Evolutionary conservation across 495 filamentous ascomycete genomes (phyloP).

Genomic region (Hyphodiscus hymeniophilus): DNA sequence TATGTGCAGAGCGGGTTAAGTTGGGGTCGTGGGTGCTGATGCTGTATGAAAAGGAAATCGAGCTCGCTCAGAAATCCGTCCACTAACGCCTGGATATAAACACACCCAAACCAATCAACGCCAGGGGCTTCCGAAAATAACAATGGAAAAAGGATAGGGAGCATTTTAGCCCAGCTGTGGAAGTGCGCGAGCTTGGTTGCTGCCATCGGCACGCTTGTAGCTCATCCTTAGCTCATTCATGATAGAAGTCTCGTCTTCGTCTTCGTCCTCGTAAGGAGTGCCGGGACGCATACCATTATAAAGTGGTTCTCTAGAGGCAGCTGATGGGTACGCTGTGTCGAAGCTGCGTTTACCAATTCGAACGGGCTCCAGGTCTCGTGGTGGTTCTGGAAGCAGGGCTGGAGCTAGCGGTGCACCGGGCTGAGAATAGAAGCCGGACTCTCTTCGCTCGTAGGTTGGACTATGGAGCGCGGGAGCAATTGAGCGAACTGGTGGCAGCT

Average conservation of each 20-base stretch:
- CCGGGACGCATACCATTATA: constrained; percentile 45
- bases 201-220: constrained; percentile 39
- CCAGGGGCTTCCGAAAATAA: not conserved
- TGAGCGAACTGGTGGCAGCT: constrained; percentile 3
- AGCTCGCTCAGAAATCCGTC: not conserved
- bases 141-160: not conserved
- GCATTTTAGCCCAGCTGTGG: constrained; percentile 1
- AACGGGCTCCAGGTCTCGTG: constrained; percentile 8
- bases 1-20: too few species aligned
- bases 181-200: not conserved
- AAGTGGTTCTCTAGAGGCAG: constrained; percentile 24
- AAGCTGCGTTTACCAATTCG: constrained; percentile 23
- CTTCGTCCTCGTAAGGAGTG: constrained; percentile 29
- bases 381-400: constrained; percentile 2
- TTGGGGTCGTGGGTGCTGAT: too few species aligned
- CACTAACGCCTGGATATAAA: constrained; percentile 4
- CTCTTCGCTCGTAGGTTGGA: constrained; percentile 6
- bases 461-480: constrained; percentile 10
- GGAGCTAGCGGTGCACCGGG: not conserved
- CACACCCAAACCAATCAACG: not conserved
- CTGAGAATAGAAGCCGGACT: constrained; percentile 4
- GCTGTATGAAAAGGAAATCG: not conserved
- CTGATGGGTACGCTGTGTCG: constrained; percentile 20
- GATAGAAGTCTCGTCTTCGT: constrained; percentile 22
- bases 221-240: constrained; percentile 25